These are phyloP conservation scores for Candida orba DNA, from an alignment of 805 yeast species.

Conservation along the genomic window DNA sequence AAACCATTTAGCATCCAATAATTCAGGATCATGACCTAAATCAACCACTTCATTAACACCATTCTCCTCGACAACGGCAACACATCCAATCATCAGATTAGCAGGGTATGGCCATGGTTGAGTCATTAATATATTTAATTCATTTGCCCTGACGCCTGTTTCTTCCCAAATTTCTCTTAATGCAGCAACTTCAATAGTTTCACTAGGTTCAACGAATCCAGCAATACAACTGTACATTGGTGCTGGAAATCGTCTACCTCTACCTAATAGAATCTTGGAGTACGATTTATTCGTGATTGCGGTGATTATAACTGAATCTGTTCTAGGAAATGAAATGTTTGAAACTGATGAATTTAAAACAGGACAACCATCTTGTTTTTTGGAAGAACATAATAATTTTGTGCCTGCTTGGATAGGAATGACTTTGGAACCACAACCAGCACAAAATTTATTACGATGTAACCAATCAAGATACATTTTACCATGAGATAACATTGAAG, in stretches of 20 bases:
- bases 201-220: constrained; percentile 95
- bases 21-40: constrained; percentile 78
- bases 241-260: constrained; percentile 53
- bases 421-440: constrained; percentile 72
- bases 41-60: constrained; percentile 58
- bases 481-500: constrained; percentile 71
- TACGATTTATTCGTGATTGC: constrained; percentile 62
- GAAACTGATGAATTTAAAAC: constrained; percentile 44
- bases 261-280: constrained; percentile 60
- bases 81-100: constrained; percentile 87
- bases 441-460: constrained; percentile 66
- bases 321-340: constrained; percentile 84
- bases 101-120: constrained; percentile 99
- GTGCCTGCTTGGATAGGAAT: constrained; percentile 64
- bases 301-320: constrained; percentile 83
- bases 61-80: constrained; percentile 68
- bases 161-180: constrained; percentile 93
- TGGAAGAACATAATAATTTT: constrained; percentile 41
- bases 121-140: constrained; percentile 56
- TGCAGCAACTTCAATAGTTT: constrained; percentile 83
- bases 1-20: constrained; percentile 84
- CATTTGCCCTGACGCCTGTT: constrained; percentile 65
- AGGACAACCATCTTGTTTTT: constrained; percentile 19
- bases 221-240: constrained; percentile 80
- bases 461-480: constrained; percentile 86